Evolutionary conservation across 148 eudicot genomes (phyloP), one percentile per base, ranked within the genome.

Genomic region (Rhododendron williamsianum): DNA sequence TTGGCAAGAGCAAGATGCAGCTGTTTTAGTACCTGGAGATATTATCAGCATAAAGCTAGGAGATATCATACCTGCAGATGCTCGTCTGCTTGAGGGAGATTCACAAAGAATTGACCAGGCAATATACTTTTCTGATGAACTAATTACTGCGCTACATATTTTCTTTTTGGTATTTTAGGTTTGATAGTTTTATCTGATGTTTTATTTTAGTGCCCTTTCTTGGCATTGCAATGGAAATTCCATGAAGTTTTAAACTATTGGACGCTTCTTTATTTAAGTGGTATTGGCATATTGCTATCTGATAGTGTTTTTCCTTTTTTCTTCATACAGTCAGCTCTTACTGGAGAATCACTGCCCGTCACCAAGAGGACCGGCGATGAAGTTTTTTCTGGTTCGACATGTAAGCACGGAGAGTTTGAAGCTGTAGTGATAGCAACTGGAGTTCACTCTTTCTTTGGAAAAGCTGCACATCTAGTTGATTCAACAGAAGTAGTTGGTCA

Each of bases 1-100:
- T 65, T 93, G 96, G 96, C 93, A 91, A 80, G 96, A 92, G 86
- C 85, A 89, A 88, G 96, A 93, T 92, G 96, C 96, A 46, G 85
- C 90, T 82, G 48, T 93, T 83, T 86, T 93, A 76, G 96, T 93
- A 72, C 96, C 96, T 10, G 96, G 96, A 79, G 96, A 93, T 81
- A 92, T 93, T 81, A 91, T 93, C 43, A 92, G 94, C 91, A 90
- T 93, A 81, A 93, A 92, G 83, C 91, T 93, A 36, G 96, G 96
- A 65, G 96, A 93, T 87, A 93, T 93, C 85, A 91, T 93, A 82
- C 96, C 94, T 84, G 96, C 96, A 84, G 96, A 93, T 87, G 94
- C 92, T 60, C 94, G 96, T 36, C 90, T 93, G 86, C 96, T 93
- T 74, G 94, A 90, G 91, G 96, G 96, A 84, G 96, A 93, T 86